Evolutionary conservation across 257 asterid genomes (phyloP), one percentile per base, ranked within the genome.

Genomic region (Penstemon barbatus): DNA sequence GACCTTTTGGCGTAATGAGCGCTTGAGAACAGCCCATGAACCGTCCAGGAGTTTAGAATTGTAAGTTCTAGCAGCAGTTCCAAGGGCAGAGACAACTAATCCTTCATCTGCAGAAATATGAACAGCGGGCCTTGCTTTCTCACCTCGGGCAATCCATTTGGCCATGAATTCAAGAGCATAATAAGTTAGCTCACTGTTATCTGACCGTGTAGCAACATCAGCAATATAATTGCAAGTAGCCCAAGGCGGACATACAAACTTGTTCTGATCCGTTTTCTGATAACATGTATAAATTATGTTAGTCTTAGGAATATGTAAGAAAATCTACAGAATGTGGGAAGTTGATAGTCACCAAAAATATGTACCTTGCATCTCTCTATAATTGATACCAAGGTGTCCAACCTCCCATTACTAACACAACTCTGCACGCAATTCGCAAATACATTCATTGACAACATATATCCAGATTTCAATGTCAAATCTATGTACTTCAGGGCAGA

Each of bases 181-280:
- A 80, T 46, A 86, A 41, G 89, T 82, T 33, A 94, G 81, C 66
- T 80, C 91, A 54, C 87, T 74, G 74, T 94, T 86, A 82, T 87
- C 90, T 63, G 85, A 71, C 60, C 77, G 89, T 80, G 83, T 78
- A 38, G 96, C 97, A 25, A 74, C 63, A 61, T 91, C 95, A 46
- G 96, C 97, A 60, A 89, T 73, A 61, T 39, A 45, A 71, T 81
- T 79, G 91, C 97, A 89, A 69, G 83, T 38, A 53, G 43, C 52
- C 99, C 97, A 94, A 7, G 83, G 81, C 46, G 96, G 95, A 61
- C 89, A 76, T 4, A 87, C 70, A 50, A 80, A 86, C 74, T 87
- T 94, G 93, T 93, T 88, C 77, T 91, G 86, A 63, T 85, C 97
- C 87, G 78, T 87, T 91, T 86, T 87, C 99, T 94, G 91, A 62